phyloP scores from a whole-genome alignment of 179 eudicot species.

The Gypsophila paniculata region DNA sequence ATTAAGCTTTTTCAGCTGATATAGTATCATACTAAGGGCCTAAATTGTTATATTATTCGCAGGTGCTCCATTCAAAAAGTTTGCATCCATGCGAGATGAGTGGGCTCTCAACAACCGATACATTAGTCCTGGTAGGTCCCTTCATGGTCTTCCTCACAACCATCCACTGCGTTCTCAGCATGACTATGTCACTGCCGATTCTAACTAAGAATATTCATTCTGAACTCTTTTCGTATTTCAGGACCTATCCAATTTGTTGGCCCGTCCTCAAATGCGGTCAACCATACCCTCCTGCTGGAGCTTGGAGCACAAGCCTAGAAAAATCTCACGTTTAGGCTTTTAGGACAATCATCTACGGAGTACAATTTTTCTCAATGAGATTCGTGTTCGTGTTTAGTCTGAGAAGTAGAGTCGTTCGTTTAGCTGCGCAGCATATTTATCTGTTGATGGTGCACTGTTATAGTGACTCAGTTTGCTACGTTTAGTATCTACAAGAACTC shows the following conservation, averaged over 20 bases:
- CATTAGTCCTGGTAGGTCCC: slow-evolving; percentile 73
- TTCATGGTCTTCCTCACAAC: not conserved
- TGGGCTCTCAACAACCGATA: slow-evolving; percentile 88
- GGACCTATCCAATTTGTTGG: slow-evolving; percentile 87
- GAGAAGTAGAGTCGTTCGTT: not conserved
- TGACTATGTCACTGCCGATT: not conserved
- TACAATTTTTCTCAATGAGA: not conserved
- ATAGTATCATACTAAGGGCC: not conserved
- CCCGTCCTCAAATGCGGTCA: slow-evolving; percentile 53
- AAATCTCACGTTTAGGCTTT: slow-evolving; percentile 7
- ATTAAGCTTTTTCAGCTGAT: not conserved
- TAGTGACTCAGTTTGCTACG: not conserved
- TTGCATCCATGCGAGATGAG: slow-evolving; percentile 76
- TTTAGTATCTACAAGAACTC: no score
- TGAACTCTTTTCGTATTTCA: slow-evolving; percentile 21
- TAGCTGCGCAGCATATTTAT: not conserved
- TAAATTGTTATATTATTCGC: slow-evolving; percentile 4
- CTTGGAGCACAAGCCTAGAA: slow-evolving; percentile 46
- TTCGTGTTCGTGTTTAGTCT: not conserved
- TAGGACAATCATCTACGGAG: slow-evolving; percentile 2
- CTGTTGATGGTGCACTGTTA: not conserved
- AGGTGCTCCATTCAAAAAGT: slow-evolving; percentile 94
- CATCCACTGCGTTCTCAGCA: not conserved
- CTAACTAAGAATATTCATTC: not conserved
- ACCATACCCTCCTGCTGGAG: slow-evolving; percentile 72